A percentile compares a stretch with the other conserved stretches of the same genome.
These are phyloP conservation scores for Trypanosoma brucei DNA, from an alignment of 208 protist species.

Conservation along the genomic window DNA sequence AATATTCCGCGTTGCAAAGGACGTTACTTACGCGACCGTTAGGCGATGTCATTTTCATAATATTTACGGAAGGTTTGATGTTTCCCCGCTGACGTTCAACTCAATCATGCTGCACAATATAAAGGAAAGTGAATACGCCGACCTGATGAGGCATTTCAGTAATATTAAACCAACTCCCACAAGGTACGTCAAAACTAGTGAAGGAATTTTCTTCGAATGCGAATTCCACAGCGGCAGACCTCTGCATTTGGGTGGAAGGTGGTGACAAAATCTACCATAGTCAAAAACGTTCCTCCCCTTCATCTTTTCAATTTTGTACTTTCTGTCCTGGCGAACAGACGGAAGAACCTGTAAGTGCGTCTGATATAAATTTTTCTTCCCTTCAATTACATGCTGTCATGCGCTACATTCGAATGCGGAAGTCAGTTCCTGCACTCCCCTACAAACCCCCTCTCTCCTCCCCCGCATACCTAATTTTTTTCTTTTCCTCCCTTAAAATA, in stretches of 20 bases:
- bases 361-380: no score
- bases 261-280: not conserved
- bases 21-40: constrained; percentile 1
- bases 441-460: no score
- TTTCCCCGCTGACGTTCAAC: constrained; percentile 1
- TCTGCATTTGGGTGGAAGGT: not conserved
- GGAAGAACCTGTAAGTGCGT: no score
- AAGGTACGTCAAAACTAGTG: not conserved
- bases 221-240: not conserved
- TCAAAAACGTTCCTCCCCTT: no score
- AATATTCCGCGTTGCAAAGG: not conserved
- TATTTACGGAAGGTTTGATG: constrained; percentile 1
- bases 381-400: no score
- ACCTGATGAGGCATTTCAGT: not conserved
- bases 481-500: no score
- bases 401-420: no score
- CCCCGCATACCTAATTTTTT: no score
- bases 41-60: constrained; percentile 6
- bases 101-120: constrained; percentile 4
- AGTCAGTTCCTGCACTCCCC: no score
- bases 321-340: no score
- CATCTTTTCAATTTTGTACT: no score
- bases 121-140: not conserved
- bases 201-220: not conserved
- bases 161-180: not conserved